Evolutionary conservation across 108 stramenopile species (phyloP).

Genomic region (Nitzschia sp.): DNA sequence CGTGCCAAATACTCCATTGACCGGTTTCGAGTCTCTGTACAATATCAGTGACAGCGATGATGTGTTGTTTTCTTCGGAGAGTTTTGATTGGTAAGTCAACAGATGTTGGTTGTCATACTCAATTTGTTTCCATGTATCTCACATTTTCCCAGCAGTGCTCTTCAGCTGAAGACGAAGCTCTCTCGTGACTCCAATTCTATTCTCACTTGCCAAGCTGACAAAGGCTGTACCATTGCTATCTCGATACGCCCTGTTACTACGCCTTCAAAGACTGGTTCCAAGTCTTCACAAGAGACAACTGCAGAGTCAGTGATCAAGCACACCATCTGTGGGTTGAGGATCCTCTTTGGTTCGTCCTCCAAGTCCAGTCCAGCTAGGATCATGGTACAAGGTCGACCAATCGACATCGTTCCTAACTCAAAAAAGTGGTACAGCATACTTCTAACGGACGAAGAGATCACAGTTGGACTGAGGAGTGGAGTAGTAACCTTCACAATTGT

Average conservation of each 20-base stretch:
- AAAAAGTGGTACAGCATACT: slow-evolving; percentile 83
- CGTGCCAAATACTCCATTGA: slow-evolving; percentile 38
- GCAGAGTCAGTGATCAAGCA: neutral
- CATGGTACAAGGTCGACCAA: slow-evolving; percentile 57
- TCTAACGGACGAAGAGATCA: slow-evolving; percentile 76
- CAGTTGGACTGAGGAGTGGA: slow-evolving; percentile 61
- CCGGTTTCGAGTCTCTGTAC: slow-evolving; percentile 57
- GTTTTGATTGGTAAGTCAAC: slow-evolving; percentile 45
- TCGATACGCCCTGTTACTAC: slow-evolving; percentile 20
- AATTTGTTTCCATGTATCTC: neutral
- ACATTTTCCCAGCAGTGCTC: slow-evolving; percentile 1
- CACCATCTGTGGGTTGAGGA: slow-evolving; percentile 64
- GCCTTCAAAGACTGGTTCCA: too few species aligned
- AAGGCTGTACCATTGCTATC: slow-evolving; percentile 70
- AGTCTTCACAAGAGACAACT: too few species aligned
- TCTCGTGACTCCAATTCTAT: slow-evolving; percentile 52
- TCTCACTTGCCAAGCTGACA: slow-evolving; percentile 47
- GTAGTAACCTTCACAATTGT: slow-evolving; percentile 58
- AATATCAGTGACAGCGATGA: slow-evolving; percentile 59
- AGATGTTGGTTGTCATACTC: neutral
- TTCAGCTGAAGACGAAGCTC: slow-evolving; percentile 53
- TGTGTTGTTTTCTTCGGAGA: slow-evolving; percentile 52
- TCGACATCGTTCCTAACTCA: slow-evolving; percentile 49
- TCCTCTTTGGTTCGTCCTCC: slow-evolving; percentile 67
- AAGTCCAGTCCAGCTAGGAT: slow-evolving; percentile 61